Evolutionary conservation across 2,329 filamentous ascomycete genomes (phyloP).

Genomic region (Monilinia fructigena): DNA sequence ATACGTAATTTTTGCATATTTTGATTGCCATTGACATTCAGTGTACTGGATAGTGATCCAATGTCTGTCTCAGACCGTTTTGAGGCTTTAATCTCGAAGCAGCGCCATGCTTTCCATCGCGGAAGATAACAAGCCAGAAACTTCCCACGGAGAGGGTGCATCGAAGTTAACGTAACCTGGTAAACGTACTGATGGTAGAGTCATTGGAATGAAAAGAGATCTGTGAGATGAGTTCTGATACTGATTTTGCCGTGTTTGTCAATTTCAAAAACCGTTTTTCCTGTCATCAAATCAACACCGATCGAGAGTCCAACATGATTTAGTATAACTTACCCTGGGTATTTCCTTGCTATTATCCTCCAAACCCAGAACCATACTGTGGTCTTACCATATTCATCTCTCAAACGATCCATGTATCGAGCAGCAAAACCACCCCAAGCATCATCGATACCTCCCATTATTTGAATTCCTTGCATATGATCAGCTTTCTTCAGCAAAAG

Average conservation of each 20-base stretch:
- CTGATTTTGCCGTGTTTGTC: slow-evolving; percentile 70
- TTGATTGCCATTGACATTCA: slow-evolving; percentile 77
- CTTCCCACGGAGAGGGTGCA: slow-evolving; percentile 70
- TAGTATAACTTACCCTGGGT: slow-evolving; percentile 49
- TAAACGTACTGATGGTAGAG: slow-evolving; percentile 56
- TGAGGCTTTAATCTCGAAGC: slow-evolving; percentile 61
- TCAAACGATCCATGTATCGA: slow-evolving; percentile 70
- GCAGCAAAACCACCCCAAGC: slow-evolving; percentile 78
- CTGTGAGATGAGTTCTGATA: slow-evolving; percentile 66
- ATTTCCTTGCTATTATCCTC: slow-evolving; percentile 59
- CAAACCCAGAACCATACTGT: slow-evolving; percentile 81
- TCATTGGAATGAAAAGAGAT: slow-evolving; percentile 77
- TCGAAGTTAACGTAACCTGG: slow-evolving; percentile 62
- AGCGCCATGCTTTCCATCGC: slow-evolving; percentile 78
- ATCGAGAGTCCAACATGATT: slow-evolving; percentile 12
- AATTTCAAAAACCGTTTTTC: slow-evolving; percentile 64
- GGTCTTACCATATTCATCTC: slow-evolving; percentile 89
- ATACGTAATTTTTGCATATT: slow-evolving; percentile 76
- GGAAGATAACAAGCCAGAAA: slow-evolving; percentile 70
- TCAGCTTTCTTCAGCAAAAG: slow-evolving; percentile 91
- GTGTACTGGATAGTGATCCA: slow-evolving; percentile 63
- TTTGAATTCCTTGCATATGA: slow-evolving; percentile 82
- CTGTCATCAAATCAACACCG: slow-evolving; percentile 41
- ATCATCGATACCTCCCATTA: slow-evolving; percentile 70
- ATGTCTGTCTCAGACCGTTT: slow-evolving; percentile 46